These are phyloP conservation scores for Lentinus brumalis DNA, from an alignment of 768 basidiomycete species.

Conservation along the genomic window DNA sequence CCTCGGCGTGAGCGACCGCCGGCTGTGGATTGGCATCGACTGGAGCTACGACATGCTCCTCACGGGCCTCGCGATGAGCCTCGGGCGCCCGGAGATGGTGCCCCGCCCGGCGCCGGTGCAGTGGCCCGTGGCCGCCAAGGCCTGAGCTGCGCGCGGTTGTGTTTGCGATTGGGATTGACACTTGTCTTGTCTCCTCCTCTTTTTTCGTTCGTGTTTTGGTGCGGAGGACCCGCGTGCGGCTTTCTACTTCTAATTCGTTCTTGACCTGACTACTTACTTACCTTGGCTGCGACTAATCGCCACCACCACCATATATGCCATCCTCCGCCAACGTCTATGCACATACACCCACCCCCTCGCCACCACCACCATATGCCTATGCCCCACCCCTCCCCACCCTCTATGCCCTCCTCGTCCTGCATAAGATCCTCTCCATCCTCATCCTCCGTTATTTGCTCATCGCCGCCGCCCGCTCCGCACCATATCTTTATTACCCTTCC, in stretches of 20 bases:
- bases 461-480: constrained; percentile 2
- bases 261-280: neutral
- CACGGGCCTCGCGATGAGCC: constrained; percentile 43
- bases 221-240: constrained; percentile 10
- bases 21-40: constrained; percentile 69
- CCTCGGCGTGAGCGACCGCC: constrained; percentile 67
- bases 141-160: neutral
- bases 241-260: neutral
- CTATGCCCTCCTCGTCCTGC: neutral
- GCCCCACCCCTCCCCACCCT: neutral
- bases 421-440: neutral
- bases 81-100: constrained; percentile 12
- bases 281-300: neutral
- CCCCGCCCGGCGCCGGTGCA: constrained; percentile 11
- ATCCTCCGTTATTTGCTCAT: neutral
- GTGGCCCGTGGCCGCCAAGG: neutral
- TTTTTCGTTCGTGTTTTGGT: constrained; percentile 13
- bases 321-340: neutral
- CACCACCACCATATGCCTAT: neutral
- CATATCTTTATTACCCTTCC: constrained; percentile 14
- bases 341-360: neutral
- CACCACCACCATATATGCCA: neutral
- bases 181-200: neutral
- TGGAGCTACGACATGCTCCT: constrained; percentile 67
- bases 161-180: neutral